Base-by-base conservation (phyloP, 208 protist genomes). In the Trichomonas vaginalis region DNA sequence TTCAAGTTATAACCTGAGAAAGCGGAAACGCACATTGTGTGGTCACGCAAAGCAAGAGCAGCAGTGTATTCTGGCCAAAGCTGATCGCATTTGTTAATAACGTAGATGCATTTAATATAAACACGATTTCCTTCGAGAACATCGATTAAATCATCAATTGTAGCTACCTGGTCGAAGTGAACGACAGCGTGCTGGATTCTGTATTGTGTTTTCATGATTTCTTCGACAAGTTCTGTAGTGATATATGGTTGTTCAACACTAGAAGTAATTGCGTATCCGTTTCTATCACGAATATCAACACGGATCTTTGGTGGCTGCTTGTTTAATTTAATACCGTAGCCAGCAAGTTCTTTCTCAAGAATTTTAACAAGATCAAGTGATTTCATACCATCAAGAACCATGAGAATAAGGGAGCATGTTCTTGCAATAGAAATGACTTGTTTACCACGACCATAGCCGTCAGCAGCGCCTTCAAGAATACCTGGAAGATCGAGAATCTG, bases 401-500 rank as follows among this genome's bases (percentile, higher is more conserved):
- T 98, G 82, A 99, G 97, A 96, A 99, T 98, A 96, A 99, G 98
- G 96, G 99, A 98, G 2, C 98, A 97, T 32, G 98, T 99, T 51
- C 98, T 96, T 0, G 98, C 98, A 8, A 98, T 98, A 14, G 98
- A 98, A 95, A 99, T 99, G 27, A 97, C 96, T 96, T 97, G 96
- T 37, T 83, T 95, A 56, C 95, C 95, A 4, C 80, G n/a, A 6
- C 99, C 99, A 86, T 98, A 98, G 15, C 98, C 98, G 70, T 98
- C 97, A 2, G 98, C 97, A 0, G 98, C 98, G 56, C 99, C 99
- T 97, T 99, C 98, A 96, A 99, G 99, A 96, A 99, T 99, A 96
- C 99, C 99, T 35, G 99, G 99, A 21, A 99, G 96, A 97, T 99
- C 99, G 32, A 99, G 97, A 96, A 99, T 98, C 97, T 99, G 99